phyloP scores from a whole-genome alignment of 2,329 filamentous ascomycete species.

The Ascochyta rabiei region DNA sequence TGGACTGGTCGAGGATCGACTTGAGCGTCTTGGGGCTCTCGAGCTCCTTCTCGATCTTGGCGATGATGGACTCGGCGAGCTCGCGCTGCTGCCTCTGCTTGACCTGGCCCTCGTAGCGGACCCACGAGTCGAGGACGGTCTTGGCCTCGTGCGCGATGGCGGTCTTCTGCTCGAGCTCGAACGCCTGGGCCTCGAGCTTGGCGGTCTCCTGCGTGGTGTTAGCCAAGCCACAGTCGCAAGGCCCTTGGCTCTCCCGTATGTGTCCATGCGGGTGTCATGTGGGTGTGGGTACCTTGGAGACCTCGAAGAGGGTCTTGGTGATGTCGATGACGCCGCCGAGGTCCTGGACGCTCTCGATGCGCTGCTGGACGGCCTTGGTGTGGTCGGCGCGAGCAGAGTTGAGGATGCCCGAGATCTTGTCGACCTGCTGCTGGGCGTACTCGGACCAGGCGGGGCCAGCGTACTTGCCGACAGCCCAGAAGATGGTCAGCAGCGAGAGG shows the following conservation, averaged over 20 bases:
- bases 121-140: conserved; percentile 95
- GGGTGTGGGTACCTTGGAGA: conserved; percentile 80
- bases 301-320: conserved; percentile 95
- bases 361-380: conserved; percentile 90
- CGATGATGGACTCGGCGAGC: conserved; percentile 88
- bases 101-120: conserved; percentile 97
- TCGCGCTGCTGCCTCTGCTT: conserved; percentile 99
- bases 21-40: conserved; percentile 97
- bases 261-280: conserved; percentile 10
- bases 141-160: conserved; percentile 92
- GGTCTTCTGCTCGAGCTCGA: conserved; percentile 96
- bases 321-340: conserved; percentile 93
- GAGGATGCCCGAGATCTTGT: conserved; percentile 93
- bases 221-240: conserved; percentile 29
- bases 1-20: conserved; percentile 97
- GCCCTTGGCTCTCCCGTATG: conserved; percentile 18
- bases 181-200: conserved; percentile 92
- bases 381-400: conserved; percentile 94
- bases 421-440: conserved; percentile 87
- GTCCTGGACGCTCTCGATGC: conserved; percentile 94
- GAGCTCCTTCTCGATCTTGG: conserved; percentile 98
- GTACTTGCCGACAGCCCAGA: conserved; percentile 90
- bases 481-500: conserved; percentile 90
- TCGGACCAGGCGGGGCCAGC: conserved; percentile 89
- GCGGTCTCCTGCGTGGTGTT: conserved; percentile 79